phyloP scores from a whole-genome alignment of 495 filamentous ascomycete species.

The Neurospora discreta region DNA sequence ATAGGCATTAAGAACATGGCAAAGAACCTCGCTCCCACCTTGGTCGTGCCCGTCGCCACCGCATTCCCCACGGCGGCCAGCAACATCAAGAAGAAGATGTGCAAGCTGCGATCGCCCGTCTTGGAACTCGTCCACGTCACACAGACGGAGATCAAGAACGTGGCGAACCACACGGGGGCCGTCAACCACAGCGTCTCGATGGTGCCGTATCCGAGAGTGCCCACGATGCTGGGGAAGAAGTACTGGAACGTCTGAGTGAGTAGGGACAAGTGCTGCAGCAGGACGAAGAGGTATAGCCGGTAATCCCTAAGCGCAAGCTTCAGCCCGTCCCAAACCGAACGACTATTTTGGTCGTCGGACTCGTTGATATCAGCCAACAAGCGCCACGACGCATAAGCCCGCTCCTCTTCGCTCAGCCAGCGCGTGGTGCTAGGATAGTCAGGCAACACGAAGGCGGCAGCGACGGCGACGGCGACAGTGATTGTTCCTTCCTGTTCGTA shows the following conservation, averaged over 20 bases:
- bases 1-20: conserved; percentile 41
- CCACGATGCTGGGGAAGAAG: conserved; percentile 46
- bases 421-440: conserved; percentile 33
- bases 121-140: conserved; percentile 28
- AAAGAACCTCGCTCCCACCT: conserved; percentile 37
- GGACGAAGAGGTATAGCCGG: conserved; percentile 34
- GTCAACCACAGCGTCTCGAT: conserved; percentile 43
- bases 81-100: conserved; percentile 33
- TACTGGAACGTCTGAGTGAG: conserved; percentile 34
- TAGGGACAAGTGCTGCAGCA: conserved; percentile 33
- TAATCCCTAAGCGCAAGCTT: conserved; percentile 30
- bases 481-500: conserved; percentile 27
- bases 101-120: conserved; percentile 31
- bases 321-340: conserved; percentile 24
- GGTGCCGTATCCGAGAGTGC: conserved; percentile 38
- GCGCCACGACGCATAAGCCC: conserved; percentile 30
- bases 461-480: conserved; percentile 30
- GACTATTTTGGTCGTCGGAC: conserved; percentile 17
- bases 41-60: conserved; percentile 33
- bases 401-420: conserved; percentile 33
- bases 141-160: conserved; percentile 23
- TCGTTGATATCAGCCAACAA: conserved; percentile 31
- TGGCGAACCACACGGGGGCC: conserved; percentile 36
- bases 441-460: conserved; percentile 27
- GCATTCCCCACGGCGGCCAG: conserved; percentile 41